These are phyloP conservation scores for Lactarius vividus DNA, from an alignment of 768 basidiomycete species.

Conservation along the genomic window DNA sequence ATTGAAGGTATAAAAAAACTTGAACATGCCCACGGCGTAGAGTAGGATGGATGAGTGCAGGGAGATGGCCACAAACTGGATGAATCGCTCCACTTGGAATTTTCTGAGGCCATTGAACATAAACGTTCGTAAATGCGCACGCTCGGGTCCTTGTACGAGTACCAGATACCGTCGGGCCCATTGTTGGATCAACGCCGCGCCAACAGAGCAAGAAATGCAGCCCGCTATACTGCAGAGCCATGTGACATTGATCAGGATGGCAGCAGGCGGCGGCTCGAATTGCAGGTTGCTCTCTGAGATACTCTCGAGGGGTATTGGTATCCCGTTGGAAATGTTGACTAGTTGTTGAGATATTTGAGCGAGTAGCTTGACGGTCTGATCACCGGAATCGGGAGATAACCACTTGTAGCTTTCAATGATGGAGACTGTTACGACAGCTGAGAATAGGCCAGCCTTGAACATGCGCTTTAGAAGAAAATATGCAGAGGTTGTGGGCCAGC, in stretches of 20 bases:
- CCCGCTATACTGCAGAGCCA: too few species aligned
- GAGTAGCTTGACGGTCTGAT: too few species aligned
- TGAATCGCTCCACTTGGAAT: not conserved
- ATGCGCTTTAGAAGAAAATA: not conserved
- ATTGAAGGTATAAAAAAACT: not conserved
- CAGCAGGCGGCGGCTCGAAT: too few species aligned
- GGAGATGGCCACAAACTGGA: not conserved
- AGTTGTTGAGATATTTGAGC: too few species aligned
- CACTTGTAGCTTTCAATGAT: constrained; percentile 21
- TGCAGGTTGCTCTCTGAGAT: too few species aligned
- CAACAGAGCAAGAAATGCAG: too few species aligned
- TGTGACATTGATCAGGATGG: too few species aligned
- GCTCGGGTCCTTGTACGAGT: not conserved
- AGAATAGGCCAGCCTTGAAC: constrained; percentile 22
- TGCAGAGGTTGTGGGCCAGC: too few species aligned
- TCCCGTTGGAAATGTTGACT: too few species aligned
- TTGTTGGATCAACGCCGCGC: too few species aligned
- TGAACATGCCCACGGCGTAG: not conserved
- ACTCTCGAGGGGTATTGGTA: too few species aligned
- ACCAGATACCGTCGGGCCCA: too few species aligned
- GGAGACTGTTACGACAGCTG: constrained; percentile 19
- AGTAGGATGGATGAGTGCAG: constrained; percentile 3
- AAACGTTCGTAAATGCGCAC: constrained; percentile 1
- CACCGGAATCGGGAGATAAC: not conserved
- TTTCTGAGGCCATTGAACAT: not conserved